These are phyloP conservation scores for Dysphania ambrosioides DNA, from an alignment of 148 eudicot species.

Conservation along the genomic window DNA sequence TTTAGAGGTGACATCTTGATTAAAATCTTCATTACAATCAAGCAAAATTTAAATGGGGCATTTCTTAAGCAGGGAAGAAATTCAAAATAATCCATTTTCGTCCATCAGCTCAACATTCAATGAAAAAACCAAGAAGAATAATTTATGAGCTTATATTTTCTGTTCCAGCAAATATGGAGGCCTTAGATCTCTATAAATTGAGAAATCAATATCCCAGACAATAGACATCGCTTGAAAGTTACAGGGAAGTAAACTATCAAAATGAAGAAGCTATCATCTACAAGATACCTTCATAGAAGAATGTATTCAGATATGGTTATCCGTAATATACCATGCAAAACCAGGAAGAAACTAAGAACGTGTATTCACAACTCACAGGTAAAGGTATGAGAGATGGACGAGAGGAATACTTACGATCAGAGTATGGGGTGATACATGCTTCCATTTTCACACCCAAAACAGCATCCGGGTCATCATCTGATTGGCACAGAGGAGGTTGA, in stretches of 20 bases:
- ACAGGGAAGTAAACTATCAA: background rate
- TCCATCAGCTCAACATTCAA: background rate
- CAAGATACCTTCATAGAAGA: background rate
- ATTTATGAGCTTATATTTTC: background rate
- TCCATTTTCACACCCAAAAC: slow-evolving; percentile 80
- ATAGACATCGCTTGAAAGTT: background rate
- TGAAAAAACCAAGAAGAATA: background rate
- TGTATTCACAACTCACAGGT: background rate
- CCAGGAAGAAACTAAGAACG: background rate
- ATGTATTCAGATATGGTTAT: too few relatives aligned
- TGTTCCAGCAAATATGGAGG: background rate
- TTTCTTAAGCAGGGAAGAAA: background rate
- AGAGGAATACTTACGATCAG: slow-evolving; percentile 72
- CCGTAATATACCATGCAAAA: background rate
- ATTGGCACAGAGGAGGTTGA: slow-evolving; percentile 84
- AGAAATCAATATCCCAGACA: background rate
- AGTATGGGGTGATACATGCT: slow-evolving; percentile 91
- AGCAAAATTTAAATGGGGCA: too few relatives aligned
- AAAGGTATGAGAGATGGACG: background rate
- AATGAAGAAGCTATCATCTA: background rate
- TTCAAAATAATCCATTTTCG: background rate
- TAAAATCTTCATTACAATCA: too few relatives aligned
- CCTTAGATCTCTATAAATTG: background rate
- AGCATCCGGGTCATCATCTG: slow-evolving; percentile 90
- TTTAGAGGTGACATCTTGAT: too few relatives aligned